Percentiles rank a stretch among this genome's conserved stretches.
phyloP scores from a whole-genome alignment of 805 yeast species.

The Teunomyces barrocoloradensis region DNA sequence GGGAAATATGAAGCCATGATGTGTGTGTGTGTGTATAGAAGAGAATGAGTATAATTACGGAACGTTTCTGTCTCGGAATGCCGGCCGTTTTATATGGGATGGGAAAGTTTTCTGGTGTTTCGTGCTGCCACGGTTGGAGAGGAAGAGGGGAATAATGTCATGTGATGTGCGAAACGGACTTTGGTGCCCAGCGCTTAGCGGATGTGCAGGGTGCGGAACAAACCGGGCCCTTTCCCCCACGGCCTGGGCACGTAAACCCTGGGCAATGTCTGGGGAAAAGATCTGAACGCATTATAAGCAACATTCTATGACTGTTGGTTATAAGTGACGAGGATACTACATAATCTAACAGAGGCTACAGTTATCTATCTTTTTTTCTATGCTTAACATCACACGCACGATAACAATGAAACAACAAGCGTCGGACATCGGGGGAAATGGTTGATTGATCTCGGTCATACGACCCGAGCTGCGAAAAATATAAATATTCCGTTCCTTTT shows the following conservation, averaged over 20 bases:
- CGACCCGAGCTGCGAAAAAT: neutral
- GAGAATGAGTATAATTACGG: neutral
- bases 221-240: neutral
- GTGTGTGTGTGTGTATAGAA: neutral
- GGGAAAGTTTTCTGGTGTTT: neutral
- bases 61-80: neutral
- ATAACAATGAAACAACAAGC: too few relatives aligned
- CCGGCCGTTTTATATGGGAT: neutral
- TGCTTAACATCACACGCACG: too few relatives aligned
- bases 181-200: slow-evolving; percentile 1
- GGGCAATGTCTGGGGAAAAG: neutral
- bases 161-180: neutral
- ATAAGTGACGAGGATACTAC: too few relatives aligned
- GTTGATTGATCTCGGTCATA: neutral
- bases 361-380: too few relatives aligned
- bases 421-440: neutral
- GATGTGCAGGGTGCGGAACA: neutral
- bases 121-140: neutral
- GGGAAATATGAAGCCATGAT: slow-evolving; percentile 40
- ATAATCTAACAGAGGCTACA: too few relatives aligned
- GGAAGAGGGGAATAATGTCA: slow-evolving; percentile 1
- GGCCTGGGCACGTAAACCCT: neutral
- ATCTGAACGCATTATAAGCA: neutral
- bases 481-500: slow-evolving; percentile 3
- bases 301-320: too few relatives aligned